These are phyloP conservation scores for Exsudoporus frostii DNA, from an alignment of 768 basidiomycete genomes.

Conservation along the genomic window DNA sequence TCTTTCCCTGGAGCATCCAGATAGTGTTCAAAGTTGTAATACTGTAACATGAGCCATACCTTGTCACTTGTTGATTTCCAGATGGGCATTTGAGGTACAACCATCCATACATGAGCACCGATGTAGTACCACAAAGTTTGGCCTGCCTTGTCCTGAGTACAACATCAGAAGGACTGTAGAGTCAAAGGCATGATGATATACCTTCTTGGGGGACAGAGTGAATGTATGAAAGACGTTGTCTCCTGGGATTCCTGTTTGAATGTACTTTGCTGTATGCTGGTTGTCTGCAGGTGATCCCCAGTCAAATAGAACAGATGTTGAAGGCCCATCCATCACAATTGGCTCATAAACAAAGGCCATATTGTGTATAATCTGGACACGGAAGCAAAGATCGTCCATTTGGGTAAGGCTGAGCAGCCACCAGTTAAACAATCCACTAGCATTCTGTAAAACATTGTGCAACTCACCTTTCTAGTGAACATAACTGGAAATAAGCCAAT, in stretches of 20 bases:
- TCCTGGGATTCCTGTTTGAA: conserved; percentile 22
- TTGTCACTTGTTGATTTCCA: conserved; percentile 40
- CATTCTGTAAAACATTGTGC: neutral
- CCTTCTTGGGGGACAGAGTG: conserved; percentile 45
- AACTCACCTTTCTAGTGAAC: conserved; percentile 28
- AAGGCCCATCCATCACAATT: conserved; percentile 47
- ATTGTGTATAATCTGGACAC: conserved; percentile 36
- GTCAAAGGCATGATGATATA: conserved; percentile 12
- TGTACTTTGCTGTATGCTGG: conserved; percentile 32
- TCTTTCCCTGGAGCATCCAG: conserved; percentile 25
- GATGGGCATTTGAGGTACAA: conserved; percentile 29
- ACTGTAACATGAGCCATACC: conserved; percentile 24
- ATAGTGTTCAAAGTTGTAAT: neutral
- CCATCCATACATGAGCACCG: conserved; percentile 46
- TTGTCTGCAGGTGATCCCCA: conserved; percentile 45
- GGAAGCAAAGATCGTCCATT: conserved; percentile 41
- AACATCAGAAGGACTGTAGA: conserved; percentile 2
- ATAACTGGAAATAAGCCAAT: conserved; percentile 17
- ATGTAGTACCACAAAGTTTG: conserved; percentile 45
- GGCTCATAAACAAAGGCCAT: conserved; percentile 57
- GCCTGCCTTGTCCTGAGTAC: conserved; percentile 29
- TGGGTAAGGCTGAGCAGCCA: conserved; percentile 30
- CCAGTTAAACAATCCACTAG: neutral
- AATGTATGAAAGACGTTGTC: conserved; percentile 47
- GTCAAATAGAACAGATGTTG: conserved; percentile 46